Conservation (phyloP, 2,329 filamentous ascomycete genomes). For the Emmonsiellopsis sp. region DNA sequence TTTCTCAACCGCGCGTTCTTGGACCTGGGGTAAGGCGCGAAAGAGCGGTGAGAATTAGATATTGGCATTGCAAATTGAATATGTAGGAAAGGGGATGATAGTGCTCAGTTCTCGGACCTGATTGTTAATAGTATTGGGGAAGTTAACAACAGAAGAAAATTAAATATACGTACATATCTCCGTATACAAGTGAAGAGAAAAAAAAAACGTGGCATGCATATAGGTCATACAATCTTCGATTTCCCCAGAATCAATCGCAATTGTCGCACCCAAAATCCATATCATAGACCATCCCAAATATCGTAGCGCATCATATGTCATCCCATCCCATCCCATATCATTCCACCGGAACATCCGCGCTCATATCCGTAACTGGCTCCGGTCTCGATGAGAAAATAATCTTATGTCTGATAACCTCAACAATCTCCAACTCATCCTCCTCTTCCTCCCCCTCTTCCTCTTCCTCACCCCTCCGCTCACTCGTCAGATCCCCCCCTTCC, state of each 20-base stretch:
- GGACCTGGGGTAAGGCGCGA: neutral
- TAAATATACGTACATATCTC: neutral
- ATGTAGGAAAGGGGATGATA: neutral
- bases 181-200: too few species aligned
- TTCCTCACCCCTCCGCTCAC: constrained; percentile 27
- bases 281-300: neutral
- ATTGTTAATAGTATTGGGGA: neutral
- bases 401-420: constrained; percentile 82
- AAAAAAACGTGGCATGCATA: too few species aligned
- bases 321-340: too few species aligned
- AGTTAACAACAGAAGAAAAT: neutral
- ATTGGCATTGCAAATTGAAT: neutral
- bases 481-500: constrained; percentile 19
- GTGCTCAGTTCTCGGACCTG: neutral
- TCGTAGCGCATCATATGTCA: too few species aligned
- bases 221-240: neutral
- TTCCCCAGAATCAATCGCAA: neutral
- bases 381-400: constrained; percentile 75
- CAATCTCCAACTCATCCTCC: constrained; percentile 59
- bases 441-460: constrained; percentile 14
- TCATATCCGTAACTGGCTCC: constrained; percentile 56
- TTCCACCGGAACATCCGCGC: neutral
- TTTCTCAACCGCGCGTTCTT: too few species aligned
- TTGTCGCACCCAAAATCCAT: neutral
- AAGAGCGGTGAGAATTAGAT: constrained; percentile 2